Base-by-base conservation (phyloP, 1,139 yeast species). In the Kurtzmaniella quercitrusa region DNA sequence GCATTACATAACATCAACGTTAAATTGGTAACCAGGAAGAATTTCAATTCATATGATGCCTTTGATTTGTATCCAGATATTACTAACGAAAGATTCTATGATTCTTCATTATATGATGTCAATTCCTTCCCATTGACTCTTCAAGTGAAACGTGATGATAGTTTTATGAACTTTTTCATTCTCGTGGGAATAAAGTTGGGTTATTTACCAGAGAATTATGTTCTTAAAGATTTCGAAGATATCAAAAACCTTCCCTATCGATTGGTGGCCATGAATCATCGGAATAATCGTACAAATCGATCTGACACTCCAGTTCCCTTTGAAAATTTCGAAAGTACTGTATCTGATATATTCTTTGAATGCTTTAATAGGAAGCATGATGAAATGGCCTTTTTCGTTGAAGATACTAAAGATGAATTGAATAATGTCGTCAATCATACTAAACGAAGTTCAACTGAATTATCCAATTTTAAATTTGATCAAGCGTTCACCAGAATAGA, bases 61-160 rank as follows among this genome's bases (percentile, higher is more conserved):
- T 85, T 87, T 59, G 98, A 91, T 59, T 59, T 85, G 40, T 87
- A 85, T 14, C 82, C 87, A 14, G 84, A 82, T 58, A 72, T 76
- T 11, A 66, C 73, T 0, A 67, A 67, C 43, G 56, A 56, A 15
- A 67, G 70, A 39, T 66, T 71, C 37, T 82, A 68, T 52, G 77
- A 76, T 41, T 74, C 78, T 33, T 73, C 68, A 1, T 60, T 79
- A 25, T 71, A 69, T 46, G 70, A 70, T 27, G 65, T 70, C 1
- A 68, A 66, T 3, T 73, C 82, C 8, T 74, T 71, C 46, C 86
- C 95, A 0, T 38, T 68, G 2, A 56, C 62, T 1, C 56, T 83
- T 40, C 80, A 77, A 55, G 73, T 85, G 2, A 71, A 79, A 52
- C 86, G 83, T 54, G 76, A 82, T 1, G 77, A 78, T 37, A 68